Percentiles rank a stretch among this genome's conserved stretches.
phyloP scores from a whole-genome alignment of 306 rosid species.

The Malus orientalis region DNA sequence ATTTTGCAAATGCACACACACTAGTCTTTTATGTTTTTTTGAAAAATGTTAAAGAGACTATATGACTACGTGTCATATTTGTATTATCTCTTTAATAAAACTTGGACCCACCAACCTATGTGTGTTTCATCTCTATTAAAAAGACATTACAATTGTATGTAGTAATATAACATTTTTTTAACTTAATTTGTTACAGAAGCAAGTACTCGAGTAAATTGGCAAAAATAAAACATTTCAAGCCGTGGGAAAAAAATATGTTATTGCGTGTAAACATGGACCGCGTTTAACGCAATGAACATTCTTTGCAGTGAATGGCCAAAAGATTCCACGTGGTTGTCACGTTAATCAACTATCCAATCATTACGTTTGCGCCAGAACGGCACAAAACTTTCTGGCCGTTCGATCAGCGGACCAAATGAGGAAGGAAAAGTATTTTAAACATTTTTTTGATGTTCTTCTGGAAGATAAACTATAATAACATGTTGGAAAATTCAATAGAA shows the following conservation, averaged over 20 bases:
- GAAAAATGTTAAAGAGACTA: too few relatives aligned
- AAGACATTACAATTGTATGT: too few relatives aligned
- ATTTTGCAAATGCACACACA: background rate
- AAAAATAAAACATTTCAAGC: too few relatives aligned
- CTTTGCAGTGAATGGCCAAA: background rate
- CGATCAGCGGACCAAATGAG: background rate
- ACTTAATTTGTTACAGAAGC: too few relatives aligned
- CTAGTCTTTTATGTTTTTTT: background rate
- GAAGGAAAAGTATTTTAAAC: background rate
- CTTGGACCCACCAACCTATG: rapidly evolving
- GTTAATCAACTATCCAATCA: background rate
- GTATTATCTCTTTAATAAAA: too few relatives aligned
- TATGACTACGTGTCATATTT: too few relatives aligned
- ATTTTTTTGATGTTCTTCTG: background rate
- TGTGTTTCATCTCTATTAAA: too few relatives aligned
- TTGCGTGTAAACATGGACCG: background rate
- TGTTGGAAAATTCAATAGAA: background rate
- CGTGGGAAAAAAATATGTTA: too few relatives aligned
- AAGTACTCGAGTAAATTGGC: too few relatives aligned
- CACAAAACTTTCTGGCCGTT: background rate
- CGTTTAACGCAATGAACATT: background rate
- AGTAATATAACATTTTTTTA: too few relatives aligned
- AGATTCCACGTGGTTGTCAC: background rate
- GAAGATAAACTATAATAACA: background rate
- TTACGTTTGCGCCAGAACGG: background rate